These are phyloP conservation scores for Hypoxylon lienhwacheense DNA, from an alignment of 495 filamentous ascomycete species.

Conservation along the genomic window DNA sequence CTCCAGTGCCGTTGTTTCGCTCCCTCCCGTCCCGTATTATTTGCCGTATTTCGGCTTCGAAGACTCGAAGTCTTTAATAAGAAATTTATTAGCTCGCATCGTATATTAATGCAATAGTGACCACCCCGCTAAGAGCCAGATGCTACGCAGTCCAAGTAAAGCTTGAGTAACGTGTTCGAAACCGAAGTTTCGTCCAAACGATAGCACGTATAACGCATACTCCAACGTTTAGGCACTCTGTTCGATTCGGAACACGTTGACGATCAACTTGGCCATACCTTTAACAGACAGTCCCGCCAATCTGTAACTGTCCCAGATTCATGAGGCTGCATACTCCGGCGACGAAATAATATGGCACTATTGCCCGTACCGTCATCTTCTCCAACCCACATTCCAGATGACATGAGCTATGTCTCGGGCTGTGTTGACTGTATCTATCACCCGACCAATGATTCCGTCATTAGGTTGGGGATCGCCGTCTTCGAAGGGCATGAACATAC, in stretches of 20 bases:
- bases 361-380: constrained; percentile 63
- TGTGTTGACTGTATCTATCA: constrained; percentile 94
- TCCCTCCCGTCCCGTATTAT: constrained; percentile 18
- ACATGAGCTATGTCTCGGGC: constrained; percentile 94
- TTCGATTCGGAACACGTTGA: not conserved
- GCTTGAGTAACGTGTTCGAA: constrained; percentile 2
- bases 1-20: constrained; percentile 20
- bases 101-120: constrained; percentile 13
- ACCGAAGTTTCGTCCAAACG: constrained; percentile 1
- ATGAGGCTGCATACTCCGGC: not conserved
- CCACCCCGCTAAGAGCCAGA: constrained; percentile 8
- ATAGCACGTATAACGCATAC: not conserved
- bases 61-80: constrained; percentile 2
- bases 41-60: constrained; percentile 11
- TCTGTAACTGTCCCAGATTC: no score
- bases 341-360: not conserved
- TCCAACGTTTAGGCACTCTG: not conserved
- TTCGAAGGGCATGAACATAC: constrained; percentile 85
- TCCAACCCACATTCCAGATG: constrained; percentile 98
- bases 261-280: no score
- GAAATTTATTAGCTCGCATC: constrained; percentile 13
- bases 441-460: constrained; percentile 69
- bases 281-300: no score
- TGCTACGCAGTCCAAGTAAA: constrained; percentile 4
- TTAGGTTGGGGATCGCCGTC: constrained; percentile 63